These are phyloP conservation scores for Saccharomyces hybrid DNA, from an alignment of 1,139 yeast genomes.

Conservation along the genomic window DNA sequence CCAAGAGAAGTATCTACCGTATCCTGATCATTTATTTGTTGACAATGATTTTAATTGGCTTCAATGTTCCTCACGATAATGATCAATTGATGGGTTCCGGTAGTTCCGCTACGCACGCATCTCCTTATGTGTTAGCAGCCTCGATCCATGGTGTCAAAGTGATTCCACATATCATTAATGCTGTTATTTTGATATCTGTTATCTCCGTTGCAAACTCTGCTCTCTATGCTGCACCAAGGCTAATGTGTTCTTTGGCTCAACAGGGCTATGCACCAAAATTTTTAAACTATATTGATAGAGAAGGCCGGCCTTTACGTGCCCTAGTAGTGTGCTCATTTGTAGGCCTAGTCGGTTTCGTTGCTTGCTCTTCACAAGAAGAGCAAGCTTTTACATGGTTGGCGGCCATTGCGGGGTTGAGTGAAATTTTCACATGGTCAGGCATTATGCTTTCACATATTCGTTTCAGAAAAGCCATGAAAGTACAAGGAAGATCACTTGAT, in stretches of 20 bases:
- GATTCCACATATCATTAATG: slow-evolving; percentile 66
- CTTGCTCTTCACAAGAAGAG: slow-evolving; percentile 55
- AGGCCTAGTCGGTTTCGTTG: slow-evolving; percentile 70
- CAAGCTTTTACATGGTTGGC: slow-evolving; percentile 70
- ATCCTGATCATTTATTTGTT: slow-evolving; percentile 54
- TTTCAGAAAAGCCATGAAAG: slow-evolving; percentile 65
- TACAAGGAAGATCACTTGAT: slow-evolving; percentile 53
- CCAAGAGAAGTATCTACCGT: slow-evolving; percentile 70
- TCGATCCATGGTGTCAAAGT: slow-evolving; percentile 63
- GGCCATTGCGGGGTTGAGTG: slow-evolving; percentile 78
- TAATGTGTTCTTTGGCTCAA: slow-evolving; percentile 73
- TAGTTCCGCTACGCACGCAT: slow-evolving; percentile 42
- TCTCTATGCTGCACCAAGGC: slow-evolving; percentile 72
- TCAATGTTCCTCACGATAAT: slow-evolving; percentile 54
- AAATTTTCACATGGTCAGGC: slow-evolving; percentile 75
- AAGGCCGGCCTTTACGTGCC: slow-evolving; percentile 57
- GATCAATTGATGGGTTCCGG: slow-evolving; percentile 42
- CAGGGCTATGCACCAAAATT: slow-evolving; percentile 65
- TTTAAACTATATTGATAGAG: slow-evolving; percentile 47
- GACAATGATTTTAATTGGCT: slow-evolving; percentile 54
- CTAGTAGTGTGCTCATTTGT: slow-evolving; percentile 61
- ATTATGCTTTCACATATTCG: slow-evolving; percentile 71
- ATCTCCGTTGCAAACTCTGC: slow-evolving; percentile 71
- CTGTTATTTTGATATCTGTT: slow-evolving; percentile 63
- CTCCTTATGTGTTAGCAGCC: slow-evolving; percentile 71